These are phyloP conservation scores for Hypoxylon sp. DNA, from an alignment of 2,329 filamentous ascomycete species.

Conservation along the genomic window DNA sequence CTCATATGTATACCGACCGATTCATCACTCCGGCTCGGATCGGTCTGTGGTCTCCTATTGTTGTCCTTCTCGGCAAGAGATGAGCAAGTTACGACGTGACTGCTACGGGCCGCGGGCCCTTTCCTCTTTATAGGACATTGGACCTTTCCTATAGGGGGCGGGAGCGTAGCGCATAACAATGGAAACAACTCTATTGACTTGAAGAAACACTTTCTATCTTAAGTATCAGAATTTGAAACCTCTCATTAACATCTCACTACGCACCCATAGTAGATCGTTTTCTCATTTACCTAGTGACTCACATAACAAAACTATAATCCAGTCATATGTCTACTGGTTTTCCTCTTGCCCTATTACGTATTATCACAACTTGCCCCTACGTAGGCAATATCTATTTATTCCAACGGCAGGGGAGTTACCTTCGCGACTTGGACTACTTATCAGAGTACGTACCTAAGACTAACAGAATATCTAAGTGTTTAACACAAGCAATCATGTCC, in stretches of 20 bases:
- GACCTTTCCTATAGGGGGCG: neutral
- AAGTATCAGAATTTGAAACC: neutral
- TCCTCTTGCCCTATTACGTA: neutral
- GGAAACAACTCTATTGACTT: neutral
- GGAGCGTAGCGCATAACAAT: neutral
- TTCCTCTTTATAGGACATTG: neutral
- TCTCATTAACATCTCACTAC: neutral
- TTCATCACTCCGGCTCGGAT: neutral
- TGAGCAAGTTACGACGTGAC: neutral
- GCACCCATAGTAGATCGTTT: neutral
- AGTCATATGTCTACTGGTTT: too few relatives aligned
- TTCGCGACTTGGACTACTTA: neutral
- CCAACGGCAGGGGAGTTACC: neutral
- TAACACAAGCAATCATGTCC: too few relatives aligned
- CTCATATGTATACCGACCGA: neutral
- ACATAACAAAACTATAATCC: too few relatives aligned
- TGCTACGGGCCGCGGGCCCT: neutral
- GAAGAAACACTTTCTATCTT: neutral
- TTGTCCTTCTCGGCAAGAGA: neutral
- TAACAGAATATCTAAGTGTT: too few relatives aligned
- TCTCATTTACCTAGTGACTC: too few relatives aligned
- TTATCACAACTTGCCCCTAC: neutral
- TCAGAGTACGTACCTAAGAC: neutral
- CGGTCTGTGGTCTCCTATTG: neutral
- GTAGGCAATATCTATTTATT: neutral